Base-by-base conservation (phyloP, 495 filamentous ascomycete species). In the Clohesyomyces aquaticus region DNA sequence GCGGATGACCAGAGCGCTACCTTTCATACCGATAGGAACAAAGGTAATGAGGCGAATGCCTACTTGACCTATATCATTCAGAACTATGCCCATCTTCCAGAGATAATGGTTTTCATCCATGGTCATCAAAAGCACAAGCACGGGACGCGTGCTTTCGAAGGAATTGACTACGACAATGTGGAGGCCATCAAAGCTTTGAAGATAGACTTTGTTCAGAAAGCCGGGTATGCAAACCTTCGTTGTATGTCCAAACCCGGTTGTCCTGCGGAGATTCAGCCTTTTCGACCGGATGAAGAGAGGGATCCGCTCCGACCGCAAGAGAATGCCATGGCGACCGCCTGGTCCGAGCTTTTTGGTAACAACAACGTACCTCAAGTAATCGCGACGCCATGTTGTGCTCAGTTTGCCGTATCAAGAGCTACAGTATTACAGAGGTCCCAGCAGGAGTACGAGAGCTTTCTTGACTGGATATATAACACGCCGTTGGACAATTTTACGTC, bases 381-480 rank as follows among this genome's bases (percentile, higher is more conserved):
- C 3, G 83, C 78, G 0, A 80, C 80, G 0, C 79, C 83, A 11
- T 91, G 88, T 67, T 91, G 88, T 72, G 82, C 86, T 43, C 88
- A 91, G 72, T 91, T 91, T 61, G 87, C 83, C 0, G 85, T 88
- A 4, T 80, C 80, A 6, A 71, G 77, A 21, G 77, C 82, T 1
- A 77, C 80, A 54, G 77, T 91, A 2, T 73, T 62, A 1, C 63
- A 72, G 12, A 75, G 84, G 35, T 69, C 83, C 11, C 64, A 74
- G 61, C 77, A 77, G 47, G 81, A 83, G 23, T 91, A 90, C 67
- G 48, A 77, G 23, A 71, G 70, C 1, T 87, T 78, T 64, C 74
- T 86, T 12, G 60, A 79, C 14, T 91, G 88, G 88, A 61, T 90
- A 14, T 66, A 87, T 41, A 71, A 82, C 26, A 88, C 88, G 18